Evolutionary conservation across 306 rosid species (phyloP).

Genomic region (Cucurbita ficifolia): DNA sequence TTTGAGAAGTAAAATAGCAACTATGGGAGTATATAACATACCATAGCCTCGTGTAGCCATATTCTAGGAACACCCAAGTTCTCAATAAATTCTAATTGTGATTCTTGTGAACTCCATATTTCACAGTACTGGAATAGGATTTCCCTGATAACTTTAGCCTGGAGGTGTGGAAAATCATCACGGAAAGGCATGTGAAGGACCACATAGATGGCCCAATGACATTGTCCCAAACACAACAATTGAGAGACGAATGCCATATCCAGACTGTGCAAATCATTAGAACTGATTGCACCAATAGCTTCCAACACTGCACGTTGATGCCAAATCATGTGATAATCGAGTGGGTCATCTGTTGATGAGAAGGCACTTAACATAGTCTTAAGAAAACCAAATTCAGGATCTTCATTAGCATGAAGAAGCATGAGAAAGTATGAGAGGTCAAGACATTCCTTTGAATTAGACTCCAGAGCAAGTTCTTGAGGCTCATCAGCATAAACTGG

Average conservation of each 20-base stretch:
- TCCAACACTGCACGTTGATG: conserved; percentile 80
- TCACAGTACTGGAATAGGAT: conserved; percentile 91
- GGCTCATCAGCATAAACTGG: conserved; percentile 73
- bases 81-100: conserved; percentile 66
- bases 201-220: conserved; percentile 98
- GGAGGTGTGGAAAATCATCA: conserved; percentile 76
- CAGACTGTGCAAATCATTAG: conserved; percentile 79
- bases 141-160: conserved; percentile 70
- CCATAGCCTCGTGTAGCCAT: conserved; percentile 98
- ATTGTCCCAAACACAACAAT: conserved; percentile 65
- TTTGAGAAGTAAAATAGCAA: neutral
- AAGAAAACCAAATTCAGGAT: conserved; percentile 34
- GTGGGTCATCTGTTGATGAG: conserved; percentile 85
- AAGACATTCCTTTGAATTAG: conserved; percentile 29
- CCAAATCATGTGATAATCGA: conserved; percentile 97
- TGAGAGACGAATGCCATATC: conserved; percentile 83
- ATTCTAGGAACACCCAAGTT: conserved; percentile 67
- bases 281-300: conserved; percentile 68
- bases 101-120: conserved; percentile 76
- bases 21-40: conserved; percentile 18
- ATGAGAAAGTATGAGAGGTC: conserved; percentile 88
- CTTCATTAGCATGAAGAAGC: conserved; percentile 78
- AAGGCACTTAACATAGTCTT: conserved; percentile 80
- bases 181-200: conserved; percentile 66
- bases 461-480: conserved; percentile 27